These are phyloP conservation scores for Stropharia rugosoannulata DNA, from an alignment of 768 basidiomycete genomes.

Conservation along the genomic window DNA sequence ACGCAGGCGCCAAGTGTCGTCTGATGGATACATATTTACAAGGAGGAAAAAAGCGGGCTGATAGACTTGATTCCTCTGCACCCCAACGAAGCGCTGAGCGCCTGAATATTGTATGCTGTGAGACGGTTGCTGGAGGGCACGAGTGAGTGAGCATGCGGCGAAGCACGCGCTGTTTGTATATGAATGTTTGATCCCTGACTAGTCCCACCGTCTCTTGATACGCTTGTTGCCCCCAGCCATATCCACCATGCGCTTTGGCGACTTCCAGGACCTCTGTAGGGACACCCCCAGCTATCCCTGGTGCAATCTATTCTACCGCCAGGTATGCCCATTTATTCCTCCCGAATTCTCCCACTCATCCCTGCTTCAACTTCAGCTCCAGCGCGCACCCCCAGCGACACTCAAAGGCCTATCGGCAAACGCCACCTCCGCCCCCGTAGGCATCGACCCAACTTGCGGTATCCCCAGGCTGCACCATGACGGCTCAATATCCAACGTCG, in stretches of 20 bases:
- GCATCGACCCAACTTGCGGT: conserved; percentile 79
- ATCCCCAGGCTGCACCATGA: conserved; percentile 61
- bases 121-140: not conserved
- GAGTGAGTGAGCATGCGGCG: not conserved
- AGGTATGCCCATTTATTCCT: conserved; percentile 50
- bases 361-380: conserved; percentile 30
- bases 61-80: not conserved
- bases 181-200: conserved; percentile 19
- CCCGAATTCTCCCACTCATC: conserved; percentile 5
- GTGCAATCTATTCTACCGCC: conserved; percentile 94
- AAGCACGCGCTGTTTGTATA: conserved; percentile 15
- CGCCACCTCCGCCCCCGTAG: conserved; percentile 65
- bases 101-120: not conserved
- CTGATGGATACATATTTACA: not conserved
- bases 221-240: not conserved
- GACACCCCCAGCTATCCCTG: conserved; percentile 79
- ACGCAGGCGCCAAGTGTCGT: not conserved
- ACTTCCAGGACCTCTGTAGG: conserved; percentile 68
- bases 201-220: conserved; percentile 7
- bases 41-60: not conserved
- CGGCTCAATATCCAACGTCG: conserved; percentile 76
- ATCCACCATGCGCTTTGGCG: conserved; percentile 60
- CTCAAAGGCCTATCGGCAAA: conserved; percentile 44
- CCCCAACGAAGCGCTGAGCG: conserved; percentile 4
- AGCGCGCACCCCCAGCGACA: conserved; percentile 22